A percentile compares a stretch with the other conserved stretches of the same genome.
Evolutionary conservation across 2,329 filamentous ascomycete species (phyloP).

Genomic region (Diaporthe amygdali): DNA sequence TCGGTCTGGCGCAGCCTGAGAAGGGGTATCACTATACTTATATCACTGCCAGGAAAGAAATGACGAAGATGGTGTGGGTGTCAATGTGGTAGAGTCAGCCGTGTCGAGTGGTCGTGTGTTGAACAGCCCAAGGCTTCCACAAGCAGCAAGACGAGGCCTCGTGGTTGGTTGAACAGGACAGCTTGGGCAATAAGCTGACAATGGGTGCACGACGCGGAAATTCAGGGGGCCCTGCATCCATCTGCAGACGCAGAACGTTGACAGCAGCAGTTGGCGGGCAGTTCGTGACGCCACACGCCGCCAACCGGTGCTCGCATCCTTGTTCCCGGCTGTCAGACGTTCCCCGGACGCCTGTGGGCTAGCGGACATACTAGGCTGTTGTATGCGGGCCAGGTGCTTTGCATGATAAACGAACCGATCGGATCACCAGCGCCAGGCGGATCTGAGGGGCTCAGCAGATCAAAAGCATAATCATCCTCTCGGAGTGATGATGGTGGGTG

Average conservation of each 20-base stretch:
- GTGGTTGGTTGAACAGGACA: background rate
- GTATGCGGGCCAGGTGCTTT: background rate
- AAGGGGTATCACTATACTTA: background rate
- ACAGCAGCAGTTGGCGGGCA: background rate
- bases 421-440: conserved; percentile 6
- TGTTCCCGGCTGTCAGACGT: conserved; percentile 1
- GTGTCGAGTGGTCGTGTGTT: background rate
- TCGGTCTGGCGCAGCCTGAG: background rate
- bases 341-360: background rate
- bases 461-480: conserved; percentile 9
- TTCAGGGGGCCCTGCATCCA: background rate
- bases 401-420: background rate
- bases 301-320: background rate
- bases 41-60: background rate
- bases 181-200: background rate
- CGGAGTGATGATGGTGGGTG: background rate
- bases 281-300: background rate
- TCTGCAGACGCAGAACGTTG: background rate
- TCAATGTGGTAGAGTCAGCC: background rate
- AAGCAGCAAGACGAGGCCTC: background rate
- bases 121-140: too few species aligned
- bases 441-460: conserved; percentile 5
- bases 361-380: background rate
- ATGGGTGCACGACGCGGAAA: background rate
- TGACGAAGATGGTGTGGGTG: background rate